Conservation (phyloP, 305 asterid genomes). For the Fraxinus sp. region DNA sequence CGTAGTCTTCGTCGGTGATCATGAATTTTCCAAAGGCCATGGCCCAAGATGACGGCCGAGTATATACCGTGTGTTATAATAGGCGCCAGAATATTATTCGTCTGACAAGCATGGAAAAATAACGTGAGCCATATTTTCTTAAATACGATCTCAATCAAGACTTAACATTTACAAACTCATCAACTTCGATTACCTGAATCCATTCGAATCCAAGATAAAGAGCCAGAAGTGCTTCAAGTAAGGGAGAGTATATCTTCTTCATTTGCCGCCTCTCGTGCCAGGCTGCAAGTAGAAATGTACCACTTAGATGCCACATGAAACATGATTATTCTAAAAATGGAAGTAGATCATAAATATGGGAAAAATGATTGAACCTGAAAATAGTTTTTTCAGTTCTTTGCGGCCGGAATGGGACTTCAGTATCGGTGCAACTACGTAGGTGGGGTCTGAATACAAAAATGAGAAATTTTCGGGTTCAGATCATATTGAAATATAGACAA, state of each 20-base stretch:
- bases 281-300: slow-evolving; percentile 44
- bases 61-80: slow-evolving; percentile 88
- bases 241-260: slow-evolving; percentile 93
- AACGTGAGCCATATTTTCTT: neutral
- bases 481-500: neutral
- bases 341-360: neutral
- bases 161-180: neutral
- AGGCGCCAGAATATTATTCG: slow-evolving; percentile 82
- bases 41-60: slow-evolving; percentile 80
- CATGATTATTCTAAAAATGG: neutral
- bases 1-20: slow-evolving; percentile 75
- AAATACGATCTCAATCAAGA: neutral
- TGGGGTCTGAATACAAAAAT: slow-evolving; percentile 60
- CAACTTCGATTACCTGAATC: slow-evolving; percentile 63
- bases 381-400: slow-evolving; percentile 82
- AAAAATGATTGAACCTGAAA: slow-evolving; percentile 53
- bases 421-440: slow-evolving; percentile 83
- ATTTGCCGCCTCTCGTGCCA: slow-evolving; percentile 93
- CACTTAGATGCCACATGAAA: neutral
- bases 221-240: slow-evolving; percentile 73
- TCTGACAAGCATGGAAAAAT: slow-evolving; percentile 37
- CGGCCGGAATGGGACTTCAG: slow-evolving; percentile 67
- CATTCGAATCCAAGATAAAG: slow-evolving; percentile 96
- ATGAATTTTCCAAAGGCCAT: slow-evolving; percentile 88
- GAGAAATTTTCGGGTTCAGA: slow-evolving; percentile 1